Evolutionary conservation across 345 rosid genomes (phyloP).

Genomic region (Angophora floribunda): DNA sequence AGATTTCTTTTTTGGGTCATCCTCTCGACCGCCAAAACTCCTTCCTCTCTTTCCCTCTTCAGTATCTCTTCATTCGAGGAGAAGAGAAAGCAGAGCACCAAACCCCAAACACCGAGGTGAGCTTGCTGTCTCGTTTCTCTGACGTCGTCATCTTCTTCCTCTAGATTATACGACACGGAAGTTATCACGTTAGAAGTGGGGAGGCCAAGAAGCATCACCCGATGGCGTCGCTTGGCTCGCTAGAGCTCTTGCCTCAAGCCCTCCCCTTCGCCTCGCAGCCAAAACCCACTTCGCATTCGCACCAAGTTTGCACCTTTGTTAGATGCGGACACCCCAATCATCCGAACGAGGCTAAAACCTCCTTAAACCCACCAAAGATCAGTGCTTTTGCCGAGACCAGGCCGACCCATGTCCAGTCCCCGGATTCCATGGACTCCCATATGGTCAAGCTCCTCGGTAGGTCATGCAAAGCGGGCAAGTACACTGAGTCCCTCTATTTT

Average conservation of each 20-base stretch:
- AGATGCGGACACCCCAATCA: background rate
- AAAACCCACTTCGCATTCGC: slow-evolving; percentile 21
- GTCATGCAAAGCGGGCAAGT: slow-evolving; percentile 52
- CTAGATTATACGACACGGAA: background rate
- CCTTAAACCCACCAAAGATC: background rate
- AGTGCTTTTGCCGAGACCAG: slow-evolving; percentile 24
- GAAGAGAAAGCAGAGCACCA: background rate
- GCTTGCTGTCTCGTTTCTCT: background rate
- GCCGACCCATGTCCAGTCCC: slow-evolving; percentile 36
- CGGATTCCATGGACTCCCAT: slow-evolving; percentile 49
- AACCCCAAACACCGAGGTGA: background rate
- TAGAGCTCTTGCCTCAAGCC: background rate
- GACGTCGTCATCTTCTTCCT: background rate
- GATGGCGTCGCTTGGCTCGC: background rate
- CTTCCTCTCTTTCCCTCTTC: background rate
- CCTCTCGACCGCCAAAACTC: background rate
- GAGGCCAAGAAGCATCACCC: background rate
- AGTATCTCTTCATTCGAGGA: background rate
- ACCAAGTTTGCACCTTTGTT: background rate
- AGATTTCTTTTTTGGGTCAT: background rate
- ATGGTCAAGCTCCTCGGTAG: slow-evolving; percentile 42
- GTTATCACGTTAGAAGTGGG: background rate
- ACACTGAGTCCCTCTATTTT: slow-evolving; percentile 52
- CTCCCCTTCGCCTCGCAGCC: slow-evolving; percentile 8
- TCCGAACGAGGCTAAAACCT: background rate